phyloP scores from a whole-genome alignment of 75 land plant genomes.

The Cryptomeria japonica region DNA sequence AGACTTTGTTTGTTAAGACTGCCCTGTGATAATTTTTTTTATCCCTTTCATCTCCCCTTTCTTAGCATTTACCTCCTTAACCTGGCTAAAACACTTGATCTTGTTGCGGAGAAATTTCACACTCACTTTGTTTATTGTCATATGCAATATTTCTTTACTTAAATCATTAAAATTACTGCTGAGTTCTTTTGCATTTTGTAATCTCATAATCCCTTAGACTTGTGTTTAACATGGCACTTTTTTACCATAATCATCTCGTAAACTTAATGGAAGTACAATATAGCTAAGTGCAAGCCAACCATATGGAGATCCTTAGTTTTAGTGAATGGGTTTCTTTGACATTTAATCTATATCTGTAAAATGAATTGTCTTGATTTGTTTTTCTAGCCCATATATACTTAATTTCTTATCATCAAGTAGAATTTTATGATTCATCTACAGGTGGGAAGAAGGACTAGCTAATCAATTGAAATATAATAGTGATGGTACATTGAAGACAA shows the following conservation, averaged over 20 bases:
- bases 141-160: not conserved
- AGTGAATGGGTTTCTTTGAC: not conserved
- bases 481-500: conserved; percentile 62
- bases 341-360: not conserved
- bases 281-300: not conserved
- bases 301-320: not conserved
- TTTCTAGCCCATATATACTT: not conserved
- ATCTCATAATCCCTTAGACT: not conserved
- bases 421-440: conserved; percentile 18
- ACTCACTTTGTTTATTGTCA: not conserved
- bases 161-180: not conserved
- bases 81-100: not conserved
- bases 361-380: not conserved
- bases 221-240: not conserved
- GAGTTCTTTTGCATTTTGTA: not conserved
- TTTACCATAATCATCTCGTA: not conserved
- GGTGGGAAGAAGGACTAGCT: conserved; percentile 94
- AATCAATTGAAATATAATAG: conserved; percentile 56
- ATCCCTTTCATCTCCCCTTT: not conserved
- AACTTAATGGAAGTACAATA: not conserved
- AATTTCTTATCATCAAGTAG: not conserved
- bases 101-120: not conserved
- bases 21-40: no score
- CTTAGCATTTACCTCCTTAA: not conserved
- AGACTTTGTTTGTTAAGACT: not conserved